These are phyloP conservation scores for Phytophthora niederhauseri DNA, from an alignment of 352 stramenopile genomes.

Conservation along the genomic window DNA sequence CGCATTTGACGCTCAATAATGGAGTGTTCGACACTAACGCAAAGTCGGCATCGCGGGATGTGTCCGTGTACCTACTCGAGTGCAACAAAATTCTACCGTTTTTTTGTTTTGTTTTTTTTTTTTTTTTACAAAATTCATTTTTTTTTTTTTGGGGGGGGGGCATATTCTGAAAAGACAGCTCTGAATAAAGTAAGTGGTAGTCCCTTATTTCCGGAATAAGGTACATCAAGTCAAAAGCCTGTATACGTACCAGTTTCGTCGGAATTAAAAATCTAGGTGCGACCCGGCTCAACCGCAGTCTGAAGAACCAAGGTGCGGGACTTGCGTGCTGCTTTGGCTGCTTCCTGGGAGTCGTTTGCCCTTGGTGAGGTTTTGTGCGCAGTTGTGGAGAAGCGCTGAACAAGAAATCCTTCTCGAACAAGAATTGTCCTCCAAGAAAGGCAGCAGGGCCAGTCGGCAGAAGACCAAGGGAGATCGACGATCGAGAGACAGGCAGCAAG, in stretches of 20 bases:
- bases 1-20: no score
- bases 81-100: neutral
- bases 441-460: no score
- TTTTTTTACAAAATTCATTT: no score
- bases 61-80: no score
- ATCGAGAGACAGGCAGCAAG: no score
- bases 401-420: no score
- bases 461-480: no score
- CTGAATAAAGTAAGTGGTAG: neutral
- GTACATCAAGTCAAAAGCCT: neutral
- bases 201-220: neutral
- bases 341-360: constrained; percentile 19
- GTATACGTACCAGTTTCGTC: constrained; percentile 17
- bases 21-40: no score
- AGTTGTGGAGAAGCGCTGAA: no score
- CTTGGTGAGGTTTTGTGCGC: constrained; percentile 10
- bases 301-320: constrained; percentile 4
- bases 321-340: constrained; percentile 1
- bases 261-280: constrained; percentile 12
- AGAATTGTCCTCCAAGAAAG: no score
- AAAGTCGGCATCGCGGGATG: no score
- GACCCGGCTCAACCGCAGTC: constrained; percentile 14
- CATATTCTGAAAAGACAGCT: constrained; percentile 5
- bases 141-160: neutral
- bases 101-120: no score